Base-by-base conservation (phyloP, 179 eudicot genomes). In the Pouteria campechiana region DNA sequence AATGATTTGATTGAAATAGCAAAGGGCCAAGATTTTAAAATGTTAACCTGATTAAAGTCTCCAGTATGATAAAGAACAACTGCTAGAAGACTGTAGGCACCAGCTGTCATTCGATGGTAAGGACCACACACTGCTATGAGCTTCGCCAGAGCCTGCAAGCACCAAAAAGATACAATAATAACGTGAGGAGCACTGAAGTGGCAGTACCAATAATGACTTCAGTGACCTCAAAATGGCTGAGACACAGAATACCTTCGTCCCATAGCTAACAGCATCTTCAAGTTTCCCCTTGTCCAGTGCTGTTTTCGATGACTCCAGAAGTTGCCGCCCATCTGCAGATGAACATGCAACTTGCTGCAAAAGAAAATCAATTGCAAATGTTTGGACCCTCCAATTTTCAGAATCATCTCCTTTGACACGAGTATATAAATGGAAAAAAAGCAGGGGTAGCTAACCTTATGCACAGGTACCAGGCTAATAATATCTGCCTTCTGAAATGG, bases 301-400 rank as follows among this genome's bases (percentile, higher is more conserved):
- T 47, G 96, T 87, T 67, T 88, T 92, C 24, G 99, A 92, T 55
- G 96, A 92, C 57, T 92, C 99, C 61, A 92, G 54, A 40, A 92
- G 96, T 51, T 92, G 99, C 17, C 99, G 63, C 29, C 96, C 99
- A 74, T 92, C 99, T 14, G 99, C 99, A 45, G 99, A 87, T 37
- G 96, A 92, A 58, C 99, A 92, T 44, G 99, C 99, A 19, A 94
- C 99, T 92, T 88, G 99, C 99, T 92, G 83, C 50, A 69, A 52
- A 34, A 50, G 50, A 24, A 37, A 17, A 42, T 30, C 30, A 17
- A 44, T 31, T 21, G 7, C n/a, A 61, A 22, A 64, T n/a, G n/a
- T n/a, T n/a, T n/a, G n/a, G n/a, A n/a, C n/a, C n/a, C n/a, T n/a
- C n/a, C n/a, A 55, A 5, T 31, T 54, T 22, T 34, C 17, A n/a